phyloP scores from a whole-genome alignment of 164 flowering plant genomes.

The Magnolia officinalis region DNA sequence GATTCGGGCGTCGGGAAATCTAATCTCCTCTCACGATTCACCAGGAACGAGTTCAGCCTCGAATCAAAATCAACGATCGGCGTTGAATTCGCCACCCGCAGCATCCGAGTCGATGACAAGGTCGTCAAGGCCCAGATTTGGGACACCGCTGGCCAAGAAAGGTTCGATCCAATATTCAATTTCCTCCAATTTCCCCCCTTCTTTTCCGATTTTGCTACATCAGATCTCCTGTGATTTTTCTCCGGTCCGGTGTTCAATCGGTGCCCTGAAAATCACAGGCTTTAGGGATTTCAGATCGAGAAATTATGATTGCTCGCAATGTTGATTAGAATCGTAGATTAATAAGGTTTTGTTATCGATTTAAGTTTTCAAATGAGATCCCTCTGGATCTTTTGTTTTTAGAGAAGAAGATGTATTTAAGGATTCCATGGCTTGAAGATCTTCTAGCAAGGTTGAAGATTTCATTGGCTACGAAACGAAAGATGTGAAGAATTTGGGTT shows the following conservation, averaged over 20 bases:
- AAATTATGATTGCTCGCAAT: background rate
- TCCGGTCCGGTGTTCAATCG: too few relatives aligned
- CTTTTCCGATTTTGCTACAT: background rate
- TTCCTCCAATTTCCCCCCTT: background rate
- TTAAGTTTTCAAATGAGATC: background rate
- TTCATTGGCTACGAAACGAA: too few relatives aligned
- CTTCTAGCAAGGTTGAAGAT: background rate
- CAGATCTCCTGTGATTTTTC: too few relatives aligned
- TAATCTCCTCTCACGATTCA: constrained; percentile 52
- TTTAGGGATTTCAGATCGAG: background rate
- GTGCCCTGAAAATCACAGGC: background rate
- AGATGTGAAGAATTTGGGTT: too few relatives aligned
- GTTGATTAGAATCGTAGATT: background rate
- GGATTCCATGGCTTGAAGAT: background rate
- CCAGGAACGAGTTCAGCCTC: constrained; percentile 61
- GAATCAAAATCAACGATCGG: constrained; percentile 75
- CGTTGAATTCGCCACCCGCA: constrained; percentile 71
- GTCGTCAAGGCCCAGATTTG: constrained; percentile 77
- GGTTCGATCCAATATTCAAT: constrained; percentile 22
- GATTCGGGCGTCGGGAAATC: constrained; percentile 75
- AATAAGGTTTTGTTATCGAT: background rate
- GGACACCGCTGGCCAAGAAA: constrained; percentile 78
- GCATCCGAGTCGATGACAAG: constrained; percentile 63
- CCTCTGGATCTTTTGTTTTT: background rate
- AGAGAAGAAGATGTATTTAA: background rate